These are phyloP conservation scores for Phaeosphaeria sp. DNA, from an alignment of 2,329 filamentous ascomycete species.

Conservation along the genomic window DNA sequence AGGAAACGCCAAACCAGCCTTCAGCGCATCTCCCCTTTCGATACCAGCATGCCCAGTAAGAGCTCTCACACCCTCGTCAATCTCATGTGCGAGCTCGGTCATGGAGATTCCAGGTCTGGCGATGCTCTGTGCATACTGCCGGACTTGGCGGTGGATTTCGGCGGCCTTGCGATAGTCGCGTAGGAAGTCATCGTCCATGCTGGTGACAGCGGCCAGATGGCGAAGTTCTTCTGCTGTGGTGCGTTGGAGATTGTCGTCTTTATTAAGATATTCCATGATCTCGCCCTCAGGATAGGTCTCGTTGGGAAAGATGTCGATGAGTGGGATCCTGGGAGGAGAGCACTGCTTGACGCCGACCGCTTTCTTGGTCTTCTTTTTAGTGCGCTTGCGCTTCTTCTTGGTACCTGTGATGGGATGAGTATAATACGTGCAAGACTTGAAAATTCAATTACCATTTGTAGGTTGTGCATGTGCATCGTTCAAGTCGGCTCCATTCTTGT, in stretches of 20 bases:
- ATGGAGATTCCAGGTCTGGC: conserved; percentile 80
- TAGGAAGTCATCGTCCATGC: conserved; percentile 77
- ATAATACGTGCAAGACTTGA: not conserved
- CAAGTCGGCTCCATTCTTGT: conserved; percentile 45
- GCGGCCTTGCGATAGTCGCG: conserved; percentile 82
- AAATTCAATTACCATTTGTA: conserved; percentile 11
- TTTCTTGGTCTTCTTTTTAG: conserved; percentile 76
- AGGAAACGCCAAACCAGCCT: conserved; percentile 84
- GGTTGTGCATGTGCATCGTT: conserved; percentile 27
- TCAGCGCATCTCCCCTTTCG: conserved; percentile 76
- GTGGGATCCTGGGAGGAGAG: conserved; percentile 72
- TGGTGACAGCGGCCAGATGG: conserved; percentile 66
- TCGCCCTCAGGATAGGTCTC: conserved; percentile 76
- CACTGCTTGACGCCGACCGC: conserved; percentile 65
- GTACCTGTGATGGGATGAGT: conserved; percentile 49
- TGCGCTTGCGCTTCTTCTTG: conserved; percentile 75
- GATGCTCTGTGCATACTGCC: conserved; percentile 77
- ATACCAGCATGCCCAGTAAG: conserved; percentile 77
- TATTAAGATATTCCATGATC: conserved; percentile 69
- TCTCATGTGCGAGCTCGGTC: conserved; percentile 79
- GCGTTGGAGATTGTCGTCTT: conserved; percentile 75
- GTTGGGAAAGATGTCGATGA: conserved; percentile 73
- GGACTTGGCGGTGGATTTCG: conserved; percentile 86
- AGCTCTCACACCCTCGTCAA: conserved; percentile 79
- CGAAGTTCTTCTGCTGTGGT: conserved; percentile 84